Evolutionary conservation across 2,329 filamentous ascomycete genomes (phyloP).

Genomic region (Trichoderma afroharzianum): DNA sequence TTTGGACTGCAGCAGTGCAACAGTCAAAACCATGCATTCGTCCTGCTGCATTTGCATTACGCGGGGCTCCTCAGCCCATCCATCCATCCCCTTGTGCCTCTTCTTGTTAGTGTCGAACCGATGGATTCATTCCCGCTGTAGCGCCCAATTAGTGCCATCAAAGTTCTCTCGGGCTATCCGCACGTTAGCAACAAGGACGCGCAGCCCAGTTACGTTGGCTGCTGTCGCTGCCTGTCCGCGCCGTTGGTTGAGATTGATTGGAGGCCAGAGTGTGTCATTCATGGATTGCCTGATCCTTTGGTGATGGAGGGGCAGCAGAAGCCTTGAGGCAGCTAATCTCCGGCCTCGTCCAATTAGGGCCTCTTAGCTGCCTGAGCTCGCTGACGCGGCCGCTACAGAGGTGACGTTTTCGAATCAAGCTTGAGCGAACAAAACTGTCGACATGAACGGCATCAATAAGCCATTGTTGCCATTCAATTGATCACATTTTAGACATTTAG

Average conservation of each 20-base stretch:
- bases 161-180: neutral
- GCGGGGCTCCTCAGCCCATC: neutral
- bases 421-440: neutral
- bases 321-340: neutral
- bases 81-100: neutral
- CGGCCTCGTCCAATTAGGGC: neutral
- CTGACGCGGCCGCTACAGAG: constrained; percentile 5
- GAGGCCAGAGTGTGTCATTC: neutral
- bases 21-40: neutral
- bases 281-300: neutral
- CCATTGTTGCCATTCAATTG: neutral
- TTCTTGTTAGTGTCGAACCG: neutral
- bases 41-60: neutral
- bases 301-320: neutral
- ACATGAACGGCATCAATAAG: neutral
- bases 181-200: neutral
- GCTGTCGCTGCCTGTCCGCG: neutral
- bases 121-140: neutral
- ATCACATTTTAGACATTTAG: neutral
- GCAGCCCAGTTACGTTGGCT: constrained; percentile 9
- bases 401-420: neutral
- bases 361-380: neutral
- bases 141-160: neutral
- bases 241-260: neutral
- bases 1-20: neutral